Evolutionary conservation across 2,329 filamentous ascomycete genomes (phyloP), one percentile per base, ranked within the genome.

Genomic region (Dactylonectria macrodidyma): DNA sequence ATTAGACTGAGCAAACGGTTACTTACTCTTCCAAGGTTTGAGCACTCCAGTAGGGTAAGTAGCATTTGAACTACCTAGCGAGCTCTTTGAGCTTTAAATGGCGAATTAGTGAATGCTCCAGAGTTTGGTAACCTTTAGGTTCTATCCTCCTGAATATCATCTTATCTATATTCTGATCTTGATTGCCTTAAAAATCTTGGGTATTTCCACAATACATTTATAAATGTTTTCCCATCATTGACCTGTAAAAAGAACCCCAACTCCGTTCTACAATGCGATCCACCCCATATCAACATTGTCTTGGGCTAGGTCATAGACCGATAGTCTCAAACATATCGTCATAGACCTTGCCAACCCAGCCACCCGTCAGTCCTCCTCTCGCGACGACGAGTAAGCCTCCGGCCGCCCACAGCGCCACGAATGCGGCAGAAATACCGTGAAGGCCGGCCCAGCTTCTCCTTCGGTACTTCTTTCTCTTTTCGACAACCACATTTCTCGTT

Each of bases 341-440:
- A 81, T 95, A 97, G 57, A 93, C 86, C 73, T 86, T 92, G 2
- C 90, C 94, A 62, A 97, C 86, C 94, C 95, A 98, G 0, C 94
- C 94, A 4, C 87, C 84, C 1, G 89, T 90, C 68, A 84, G 80
- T 0, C 94, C 95, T 1, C 88, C 93, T 69, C 88, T 86, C 3
- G 92, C 94, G 9, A 97, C 90, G 16, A 97, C 85, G 0, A 93
- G 94, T 38, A 98, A 80, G 0, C 93, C 92, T 3, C 95, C 95
- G 0, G 91, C 90, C 59, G 95, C 89, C 95, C 95, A 98, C n/a
- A 95, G 62, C 0, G 83, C 87, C 8, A 90, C 86, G 2, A 92
- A 79, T 0, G 86, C 81, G 0, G 86, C 84, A 1, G 88, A 88
- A 60, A 90, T 79, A 0, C 86, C 91, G 77, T 97, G 94, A 62